Evolutionary conservation across 805 yeast species (phyloP), one percentile per base, ranked within the genome.

Genomic region (Sporopachydermia lactativora): DNA sequence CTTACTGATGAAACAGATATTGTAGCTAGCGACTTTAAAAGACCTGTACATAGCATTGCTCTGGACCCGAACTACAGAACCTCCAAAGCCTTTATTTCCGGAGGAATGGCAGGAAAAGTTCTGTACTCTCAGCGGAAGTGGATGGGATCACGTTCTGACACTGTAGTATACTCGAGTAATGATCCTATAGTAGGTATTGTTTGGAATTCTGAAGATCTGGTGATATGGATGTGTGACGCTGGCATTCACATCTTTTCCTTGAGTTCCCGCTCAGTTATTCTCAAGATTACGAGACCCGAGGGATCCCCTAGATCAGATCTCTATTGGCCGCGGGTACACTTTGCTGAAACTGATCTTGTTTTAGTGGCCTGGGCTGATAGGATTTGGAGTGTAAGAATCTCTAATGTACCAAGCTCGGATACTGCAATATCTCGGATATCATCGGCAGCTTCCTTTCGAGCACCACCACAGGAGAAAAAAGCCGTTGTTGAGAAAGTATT

Each of bases 51-150:
- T 53, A 77, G 94, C 0, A 94, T 89, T 3, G 82, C 85, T 0
- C 57, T 92, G 4, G 92, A 82, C 49, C 74, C 75, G 6, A 72
- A 77, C 42, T 92, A 84, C 55, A 57, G 54, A 35, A 66, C 65
- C 5, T 67, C 77, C 0, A 71, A 74, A 42, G 67, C 79, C 5
- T 89, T 86, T 49, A 66, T 85, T 0, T 77, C 88, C 19, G 96
- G 97, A 2, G 96, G 96, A 0, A 85, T 79, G 61, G 78, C 86
- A 4, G 96, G 96, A 0, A 75, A 81, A 38, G 78, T 92, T 0
- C 60, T 81, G 0, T 60, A 76, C 38, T 80, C 94, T 1, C 78
- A 79, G 34, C 68, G 77, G 47, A 82, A 81, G 50, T 89, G 98
- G 98, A 62, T 92, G 4, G 94, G 94, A 1, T 76, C 78, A 45